phyloP scores from a whole-genome alignment of 768 basidiomycete species.

The Tylopilus balloui region DNA sequence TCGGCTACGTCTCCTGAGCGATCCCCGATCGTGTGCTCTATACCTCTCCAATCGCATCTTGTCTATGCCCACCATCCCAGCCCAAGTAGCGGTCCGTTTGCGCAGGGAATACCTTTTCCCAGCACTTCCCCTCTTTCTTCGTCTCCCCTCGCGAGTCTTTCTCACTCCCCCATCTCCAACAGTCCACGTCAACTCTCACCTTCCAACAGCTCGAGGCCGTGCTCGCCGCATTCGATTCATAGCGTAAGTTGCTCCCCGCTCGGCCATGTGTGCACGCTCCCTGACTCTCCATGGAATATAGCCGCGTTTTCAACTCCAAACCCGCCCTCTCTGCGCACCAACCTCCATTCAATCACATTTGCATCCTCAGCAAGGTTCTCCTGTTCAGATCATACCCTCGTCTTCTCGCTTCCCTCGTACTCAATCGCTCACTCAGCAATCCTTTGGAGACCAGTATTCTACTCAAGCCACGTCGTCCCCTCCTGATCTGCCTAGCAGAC shows the following conservation, averaged over 20 bases:
- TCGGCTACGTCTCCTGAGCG: too few relatives aligned
- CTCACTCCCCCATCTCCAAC: not conserved
- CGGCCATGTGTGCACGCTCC: too few relatives aligned
- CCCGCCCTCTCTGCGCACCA: slow-evolving; percentile 1
- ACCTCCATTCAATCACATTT: slow-evolving; percentile 5
- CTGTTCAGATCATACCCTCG: slow-evolving; percentile 2
- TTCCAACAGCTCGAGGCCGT: too few relatives aligned
- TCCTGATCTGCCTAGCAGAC: not conserved
- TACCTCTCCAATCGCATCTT: too few relatives aligned
- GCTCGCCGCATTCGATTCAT: too few relatives aligned
- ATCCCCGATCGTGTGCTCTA: too few relatives aligned
- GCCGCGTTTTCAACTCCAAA: slow-evolving; percentile 7
- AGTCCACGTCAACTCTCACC: slow-evolving; percentile 6
- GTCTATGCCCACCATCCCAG: too few relatives aligned
- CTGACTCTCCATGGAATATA: not conserved
- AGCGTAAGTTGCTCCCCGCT: too few relatives aligned
- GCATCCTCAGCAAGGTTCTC: not conserved
- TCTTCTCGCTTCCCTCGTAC: slow-evolving; percentile 3
- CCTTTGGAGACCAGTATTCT: not conserved
- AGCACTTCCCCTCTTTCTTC: slow-evolving; percentile 9
- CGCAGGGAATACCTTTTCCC: slow-evolving; percentile 13
- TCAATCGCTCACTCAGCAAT: too few relatives aligned
- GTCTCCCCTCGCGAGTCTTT: slow-evolving; percentile 7
- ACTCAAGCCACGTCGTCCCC: not conserved
- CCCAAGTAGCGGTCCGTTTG: too few relatives aligned